Conservation (phyloP, 2,329 filamentous ascomycete genomes). For the Venturia nashicola region DNA sequence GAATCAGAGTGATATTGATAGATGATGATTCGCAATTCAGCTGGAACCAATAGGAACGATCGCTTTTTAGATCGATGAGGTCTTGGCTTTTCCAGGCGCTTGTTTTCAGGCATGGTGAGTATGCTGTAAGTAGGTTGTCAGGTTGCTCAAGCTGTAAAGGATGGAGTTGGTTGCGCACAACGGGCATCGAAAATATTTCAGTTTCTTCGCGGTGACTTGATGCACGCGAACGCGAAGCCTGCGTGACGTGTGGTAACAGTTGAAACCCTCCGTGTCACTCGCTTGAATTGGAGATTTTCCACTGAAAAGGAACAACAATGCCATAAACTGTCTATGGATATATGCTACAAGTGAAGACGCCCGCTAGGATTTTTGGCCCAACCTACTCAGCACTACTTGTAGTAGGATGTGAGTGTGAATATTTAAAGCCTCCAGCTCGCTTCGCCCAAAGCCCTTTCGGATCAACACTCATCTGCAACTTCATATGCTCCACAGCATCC, state of each 20-base stretch:
- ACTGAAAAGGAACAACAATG: too few relatives aligned
- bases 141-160: neutral
- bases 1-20: neutral
- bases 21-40: neutral
- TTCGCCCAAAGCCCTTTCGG: constrained; percentile 17
- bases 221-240: neutral
- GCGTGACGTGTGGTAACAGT: neutral
- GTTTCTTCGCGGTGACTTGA: neutral
- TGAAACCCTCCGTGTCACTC: neutral
- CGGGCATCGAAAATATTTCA: neutral
- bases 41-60: neutral
- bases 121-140: neutral
- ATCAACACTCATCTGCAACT: constrained; percentile 21
- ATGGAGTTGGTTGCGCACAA: neutral
- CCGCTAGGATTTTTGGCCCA: too few relatives aligned
- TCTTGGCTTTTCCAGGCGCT: neutral
- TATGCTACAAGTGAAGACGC: too few relatives aligned
- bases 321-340: too few relatives aligned
- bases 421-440: constrained; percentile 12
- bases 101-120: neutral
- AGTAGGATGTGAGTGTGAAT: too few relatives aligned
- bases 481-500: constrained; percentile 20
- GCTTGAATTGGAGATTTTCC: too few relatives aligned
- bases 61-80: neutral
- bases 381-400: too few relatives aligned